Evolutionary conservation across 805 yeast species (phyloP).

Genomic region (Candida oleophila): DNA sequence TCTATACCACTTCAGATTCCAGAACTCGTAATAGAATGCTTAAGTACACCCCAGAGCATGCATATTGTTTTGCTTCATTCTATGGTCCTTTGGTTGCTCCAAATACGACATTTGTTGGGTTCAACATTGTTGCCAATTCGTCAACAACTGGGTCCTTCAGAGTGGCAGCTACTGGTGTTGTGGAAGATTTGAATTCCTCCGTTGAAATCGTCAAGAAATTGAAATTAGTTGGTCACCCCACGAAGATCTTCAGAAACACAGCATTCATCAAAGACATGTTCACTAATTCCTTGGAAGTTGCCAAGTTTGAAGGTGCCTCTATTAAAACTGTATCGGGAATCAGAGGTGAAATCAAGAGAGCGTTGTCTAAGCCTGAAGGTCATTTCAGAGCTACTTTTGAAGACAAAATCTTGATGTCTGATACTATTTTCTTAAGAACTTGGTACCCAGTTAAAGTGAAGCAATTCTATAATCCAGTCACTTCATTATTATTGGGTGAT

Average conservation of each 20-base stretch:
- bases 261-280: conserved; percentile 98
- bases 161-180: conserved; percentile 95
- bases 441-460: conserved; percentile 96
- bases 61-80: conserved; percentile 92
- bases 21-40: conserved; percentile 97
- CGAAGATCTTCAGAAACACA: conserved; percentile 90
- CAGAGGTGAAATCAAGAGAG: conserved; percentile 95
- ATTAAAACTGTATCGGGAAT: conserved; percentile 96
- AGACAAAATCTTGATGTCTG: conserved; percentile 89
- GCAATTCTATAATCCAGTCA: conserved; percentile 92
- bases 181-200: conserved; percentile 86
- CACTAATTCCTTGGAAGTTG: conserved; percentile 86
- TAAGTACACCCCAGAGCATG: conserved; percentile 97
- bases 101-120: conserved; percentile 95
- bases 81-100: conserved; percentile 98
- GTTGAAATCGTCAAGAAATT: conserved; percentile 94
- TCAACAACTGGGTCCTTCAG: conserved; percentile 88
- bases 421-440: conserved; percentile 83
- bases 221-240: conserved; percentile 92
- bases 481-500: conserved; percentile 74
- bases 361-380: conserved; percentile 92
- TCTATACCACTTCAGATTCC: conserved; percentile 95
- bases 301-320: conserved; percentile 96
- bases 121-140: conserved; percentile 79
- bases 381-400: conserved; percentile 95